Conservation (phyloP, 1,139 yeast genomes). For the Hansenula lynferdii region DNA sequence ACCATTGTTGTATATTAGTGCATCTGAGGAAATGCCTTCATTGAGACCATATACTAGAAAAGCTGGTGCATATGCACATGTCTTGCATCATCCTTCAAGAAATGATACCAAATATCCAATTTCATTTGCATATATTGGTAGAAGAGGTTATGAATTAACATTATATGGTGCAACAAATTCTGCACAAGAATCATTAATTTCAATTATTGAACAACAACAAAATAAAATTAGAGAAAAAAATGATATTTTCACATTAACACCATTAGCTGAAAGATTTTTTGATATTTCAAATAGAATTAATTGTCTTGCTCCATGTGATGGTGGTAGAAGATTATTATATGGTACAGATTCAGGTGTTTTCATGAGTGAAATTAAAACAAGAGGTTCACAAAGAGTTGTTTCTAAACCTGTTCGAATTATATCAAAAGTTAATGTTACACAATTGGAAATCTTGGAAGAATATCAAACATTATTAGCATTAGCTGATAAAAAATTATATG, state of each 20-base stretch:
- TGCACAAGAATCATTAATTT: slow-evolving; percentile 77
- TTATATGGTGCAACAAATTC: slow-evolving; percentile 60
- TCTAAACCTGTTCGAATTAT: slow-evolving; percentile 78
- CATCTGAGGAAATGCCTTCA: slow-evolving; percentile 74
- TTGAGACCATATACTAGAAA: slow-evolving; percentile 38
- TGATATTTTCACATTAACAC: slow-evolving; percentile 76
- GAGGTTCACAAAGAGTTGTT: slow-evolving; percentile 40
- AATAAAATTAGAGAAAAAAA: slow-evolving; percentile 63
- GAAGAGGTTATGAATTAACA: slow-evolving; percentile 51
- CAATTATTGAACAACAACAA: slow-evolving; percentile 77
- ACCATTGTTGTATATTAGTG: slow-evolving; percentile 71
- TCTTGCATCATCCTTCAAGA: slow-evolving; percentile 24
- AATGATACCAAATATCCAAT: slow-evolving; percentile 22
- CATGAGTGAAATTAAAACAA: slow-evolving; percentile 52
- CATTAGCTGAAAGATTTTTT: slow-evolving; percentile 70
- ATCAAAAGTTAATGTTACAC: slow-evolving; percentile 74
- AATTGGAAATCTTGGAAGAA: slow-evolving; percentile 88
- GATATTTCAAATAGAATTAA: slow-evolving; percentile 71
- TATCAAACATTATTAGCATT: slow-evolving; percentile 79
- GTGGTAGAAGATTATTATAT: slow-evolving; percentile 84
- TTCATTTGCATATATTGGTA: slow-evolving; percentile 42
- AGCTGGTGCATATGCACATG: slow-evolving; percentile 36
- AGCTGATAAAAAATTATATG: slow-evolving; percentile 76
- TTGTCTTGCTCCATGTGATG: slow-evolving; percentile 93
- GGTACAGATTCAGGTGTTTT: slow-evolving; percentile 94